Percentiles rank a stretch among this genome's conserved stretches.
These are phyloP conservation scores for Lojkania enalia DNA, from an alignment of 2,329 filamentous ascomycete genomes.

Conservation along the genomic window DNA sequence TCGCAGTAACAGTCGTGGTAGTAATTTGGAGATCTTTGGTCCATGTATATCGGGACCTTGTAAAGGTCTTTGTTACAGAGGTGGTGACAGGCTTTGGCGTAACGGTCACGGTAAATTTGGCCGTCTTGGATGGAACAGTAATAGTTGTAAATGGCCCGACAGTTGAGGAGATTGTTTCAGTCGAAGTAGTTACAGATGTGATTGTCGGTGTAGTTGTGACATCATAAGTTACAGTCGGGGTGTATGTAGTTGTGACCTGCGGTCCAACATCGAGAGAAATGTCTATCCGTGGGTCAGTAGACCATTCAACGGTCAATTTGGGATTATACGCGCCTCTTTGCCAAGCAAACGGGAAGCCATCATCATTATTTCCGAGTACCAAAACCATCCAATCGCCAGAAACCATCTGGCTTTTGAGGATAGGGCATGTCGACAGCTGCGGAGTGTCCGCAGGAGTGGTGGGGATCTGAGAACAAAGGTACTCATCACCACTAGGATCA, in stretches of 20 bases:
- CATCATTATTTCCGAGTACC: constrained; percentile 51
- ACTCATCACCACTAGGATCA: constrained; percentile 46
- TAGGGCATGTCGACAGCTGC: constrained; percentile 48
- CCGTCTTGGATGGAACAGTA: constrained; percentile 38
- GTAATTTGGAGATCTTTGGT: constrained; percentile 32
- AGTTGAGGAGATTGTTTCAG: constrained; percentile 28
- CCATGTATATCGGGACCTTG: constrained; percentile 16
- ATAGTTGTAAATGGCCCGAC: constrained; percentile 33
- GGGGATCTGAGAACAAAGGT: constrained; percentile 46
- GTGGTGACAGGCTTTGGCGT: constrained; percentile 35
- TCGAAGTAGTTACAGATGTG: constrained; percentile 29
- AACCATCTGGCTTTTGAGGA: constrained; percentile 48
- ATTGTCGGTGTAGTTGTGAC: constrained; percentile 33
- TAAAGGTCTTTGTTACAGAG: constrained; percentile 30
- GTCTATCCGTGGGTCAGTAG: constrained; percentile 23
- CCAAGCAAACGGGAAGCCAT: constrained; percentile 50
- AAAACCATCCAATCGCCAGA: constrained; percentile 51
- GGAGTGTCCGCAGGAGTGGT: constrained; percentile 46
- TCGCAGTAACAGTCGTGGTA: constrained; percentile 43
- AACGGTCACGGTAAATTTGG: constrained; percentile 35
- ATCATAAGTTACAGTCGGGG: constrained; percentile 38
- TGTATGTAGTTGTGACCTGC: constrained; percentile 36
- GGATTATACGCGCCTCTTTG: constrained; percentile 47
- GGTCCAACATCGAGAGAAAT: constrained; percentile 38
- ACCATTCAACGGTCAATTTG: constrained; percentile 16